Conservation (phyloP, 2,329 filamentous ascomycete genomes). For the Fusarium pseudonygamai region DNA sequence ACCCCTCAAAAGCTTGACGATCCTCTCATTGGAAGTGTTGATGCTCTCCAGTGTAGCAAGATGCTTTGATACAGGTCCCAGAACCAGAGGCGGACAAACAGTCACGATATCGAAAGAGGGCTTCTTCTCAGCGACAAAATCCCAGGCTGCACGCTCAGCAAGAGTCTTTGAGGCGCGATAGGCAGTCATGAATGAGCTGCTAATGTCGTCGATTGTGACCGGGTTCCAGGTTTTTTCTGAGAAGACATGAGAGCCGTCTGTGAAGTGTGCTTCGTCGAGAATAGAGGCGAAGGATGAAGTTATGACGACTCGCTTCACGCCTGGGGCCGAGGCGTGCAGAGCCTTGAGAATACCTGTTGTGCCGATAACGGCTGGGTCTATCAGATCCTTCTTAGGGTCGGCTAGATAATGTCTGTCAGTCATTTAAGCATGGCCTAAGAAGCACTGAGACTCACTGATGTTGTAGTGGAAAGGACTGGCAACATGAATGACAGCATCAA, state of each 20-base stretch:
- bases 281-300: slow-evolving; percentile 67
- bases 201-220: slow-evolving; percentile 56
- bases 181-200: slow-evolving; percentile 51
- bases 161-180: slow-evolving; percentile 66
- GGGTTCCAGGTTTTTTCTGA: slow-evolving; percentile 65
- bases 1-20: slow-evolving; percentile 61
- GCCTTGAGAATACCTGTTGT: slow-evolving; percentile 77
- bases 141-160: slow-evolving; percentile 64
- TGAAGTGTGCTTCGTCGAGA: slow-evolving; percentile 50
- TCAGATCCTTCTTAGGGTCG: slow-evolving; percentile 62
- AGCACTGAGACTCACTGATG: slow-evolving; percentile 47
- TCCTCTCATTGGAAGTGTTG: slow-evolving; percentile 64
- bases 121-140: slow-evolving; percentile 56
- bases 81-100: slow-evolving; percentile 64
- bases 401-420: slow-evolving; percentile 33
- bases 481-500: slow-evolving; percentile 68
- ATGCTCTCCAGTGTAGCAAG: slow-evolving; percentile 56
- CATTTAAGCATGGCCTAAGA: not conserved
- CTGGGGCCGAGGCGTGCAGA: slow-evolving; percentile 65
- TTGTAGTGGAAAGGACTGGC: slow-evolving; percentile 69
- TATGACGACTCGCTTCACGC: slow-evolving; percentile 76
- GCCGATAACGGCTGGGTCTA: slow-evolving; percentile 67
- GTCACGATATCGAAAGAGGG: slow-evolving; percentile 62
- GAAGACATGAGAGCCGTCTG: slow-evolving; percentile 53
- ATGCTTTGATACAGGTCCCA: slow-evolving; percentile 62